These are phyloP conservation scores for Planoprotostelium fungivorum DNA, from an alignment of 78 protist genomes.

Conservation along the genomic window DNA sequence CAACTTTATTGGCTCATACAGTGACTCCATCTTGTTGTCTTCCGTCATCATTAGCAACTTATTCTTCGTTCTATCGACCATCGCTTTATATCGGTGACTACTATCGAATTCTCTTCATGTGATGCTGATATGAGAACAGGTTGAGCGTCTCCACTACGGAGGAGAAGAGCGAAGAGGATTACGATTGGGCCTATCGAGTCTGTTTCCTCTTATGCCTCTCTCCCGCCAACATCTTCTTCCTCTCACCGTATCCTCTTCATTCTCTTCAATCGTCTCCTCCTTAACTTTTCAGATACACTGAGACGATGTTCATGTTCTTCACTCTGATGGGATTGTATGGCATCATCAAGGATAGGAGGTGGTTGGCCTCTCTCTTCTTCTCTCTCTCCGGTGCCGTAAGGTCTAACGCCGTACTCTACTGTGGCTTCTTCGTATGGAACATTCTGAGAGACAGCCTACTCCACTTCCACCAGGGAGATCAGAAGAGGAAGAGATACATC, in stretches of 20 bases:
- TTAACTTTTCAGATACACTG: slow-evolving; percentile 23
- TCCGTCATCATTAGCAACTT: slow-evolving; percentile 39
- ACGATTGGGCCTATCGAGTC: background rate
- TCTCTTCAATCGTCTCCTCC: background rate
- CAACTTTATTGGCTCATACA: background rate
- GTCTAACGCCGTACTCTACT: slow-evolving; percentile 38
- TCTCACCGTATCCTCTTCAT: background rate
- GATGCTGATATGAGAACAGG: background rate
- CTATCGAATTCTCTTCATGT: background rate
- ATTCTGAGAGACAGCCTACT: background rate
- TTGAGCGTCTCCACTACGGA: background rate
- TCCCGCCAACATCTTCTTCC: background rate
- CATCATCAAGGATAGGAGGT: slow-evolving; percentile 17
- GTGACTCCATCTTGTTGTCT: slow-evolving; percentile 27
- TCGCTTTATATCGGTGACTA: slow-evolving; percentile 33
- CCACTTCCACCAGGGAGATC: background rate
- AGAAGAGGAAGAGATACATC: background rate
- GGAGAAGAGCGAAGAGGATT: background rate
- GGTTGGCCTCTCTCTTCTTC: slow-evolving; percentile 1
- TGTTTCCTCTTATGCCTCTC: background rate
- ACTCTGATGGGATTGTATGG: slow-evolving; percentile 27
- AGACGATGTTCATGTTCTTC: slow-evolving; percentile 25
- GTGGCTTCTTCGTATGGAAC: slow-evolving; percentile 35
- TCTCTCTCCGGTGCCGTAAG: slow-evolving; percentile 19
- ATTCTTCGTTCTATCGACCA: slow-evolving; percentile 21